Percentiles rank a stretch among this genome's conserved stretches.
Evolutionary conservation across 2,329 filamentous ascomycete genomes (phyloP).

Genomic region (Arachnopeziza araneosa): DNA sequence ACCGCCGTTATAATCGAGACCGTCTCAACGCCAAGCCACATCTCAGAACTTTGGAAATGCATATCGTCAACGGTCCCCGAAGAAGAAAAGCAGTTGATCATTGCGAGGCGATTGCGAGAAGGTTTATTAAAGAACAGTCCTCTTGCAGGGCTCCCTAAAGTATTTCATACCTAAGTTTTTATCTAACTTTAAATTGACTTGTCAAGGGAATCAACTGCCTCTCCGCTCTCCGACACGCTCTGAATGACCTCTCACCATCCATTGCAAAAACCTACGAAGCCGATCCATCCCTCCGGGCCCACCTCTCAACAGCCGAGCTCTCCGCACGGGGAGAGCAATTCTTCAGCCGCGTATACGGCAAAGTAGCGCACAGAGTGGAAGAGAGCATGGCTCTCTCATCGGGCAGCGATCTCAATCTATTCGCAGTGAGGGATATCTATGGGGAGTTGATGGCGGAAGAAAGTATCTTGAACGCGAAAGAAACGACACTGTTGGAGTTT

Average conservation of each 20-base stretch:
- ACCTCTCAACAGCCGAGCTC: not conserved
- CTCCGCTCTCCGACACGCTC: not conserved
- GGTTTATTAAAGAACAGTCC: not conserved
- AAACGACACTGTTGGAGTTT: slow-evolving; percentile 3
- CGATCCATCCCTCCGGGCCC: not conserved
- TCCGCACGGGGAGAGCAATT: not conserved
- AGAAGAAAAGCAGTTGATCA: not conserved
- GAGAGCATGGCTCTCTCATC: not conserved
- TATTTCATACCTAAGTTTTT: not conserved
- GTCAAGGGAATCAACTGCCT: not conserved
- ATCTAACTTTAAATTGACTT: no score
- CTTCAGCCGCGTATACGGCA: not conserved
- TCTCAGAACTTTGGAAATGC: slow-evolving; percentile 1
- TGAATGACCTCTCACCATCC: not conserved
- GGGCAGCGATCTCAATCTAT: not conserved
- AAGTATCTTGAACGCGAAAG: slow-evolving; percentile 2
- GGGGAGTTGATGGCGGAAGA: slow-evolving; percentile 3
- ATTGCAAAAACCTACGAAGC: not conserved
- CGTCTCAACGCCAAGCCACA: not conserved
- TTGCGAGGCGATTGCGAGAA: not conserved
- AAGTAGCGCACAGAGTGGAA: not conserved
- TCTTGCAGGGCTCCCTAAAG: not conserved
- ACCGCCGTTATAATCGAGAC: not conserved
- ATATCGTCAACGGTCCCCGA: not conserved
- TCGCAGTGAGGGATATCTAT: not conserved